Evolutionary conservation across 768 basidiomycete genomes (phyloP).

Genomic region (Kwoniella shandongensis): DNA sequence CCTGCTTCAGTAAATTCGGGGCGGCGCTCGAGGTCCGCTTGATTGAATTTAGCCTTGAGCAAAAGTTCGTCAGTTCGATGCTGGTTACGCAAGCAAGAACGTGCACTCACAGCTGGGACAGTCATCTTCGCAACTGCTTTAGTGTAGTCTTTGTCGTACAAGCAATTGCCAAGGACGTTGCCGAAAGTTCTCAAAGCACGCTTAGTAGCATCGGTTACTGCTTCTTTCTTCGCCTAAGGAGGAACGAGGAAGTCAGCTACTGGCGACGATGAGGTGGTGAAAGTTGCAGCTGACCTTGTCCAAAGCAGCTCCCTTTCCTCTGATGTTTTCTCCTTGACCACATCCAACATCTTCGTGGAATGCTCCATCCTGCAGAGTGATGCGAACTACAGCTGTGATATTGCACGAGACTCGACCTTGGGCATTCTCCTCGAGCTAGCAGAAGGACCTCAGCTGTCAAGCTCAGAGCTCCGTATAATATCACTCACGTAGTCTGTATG

Average conservation of each 20-base stretch:
- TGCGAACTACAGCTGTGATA: conserved; percentile 78
- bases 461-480: conserved; percentile 8
- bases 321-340: conserved; percentile 79
- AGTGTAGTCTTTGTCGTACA: conserved; percentile 92
- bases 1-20: conserved; percentile 43
- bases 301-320: conserved; percentile 77
- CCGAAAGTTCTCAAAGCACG: conserved; percentile 89
- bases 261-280: too few relatives aligned
- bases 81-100: neutral
- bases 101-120: conserved; percentile 67
- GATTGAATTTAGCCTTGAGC: conserved; percentile 41
- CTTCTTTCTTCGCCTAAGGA: conserved; percentile 94
- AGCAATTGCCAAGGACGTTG: conserved; percentile 89
- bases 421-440: conserved; percentile 63
- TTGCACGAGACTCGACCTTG: conserved; percentile 64
- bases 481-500: conserved; percentile 57
- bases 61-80: neutral
- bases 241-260: conserved; percentile 16
- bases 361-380: conserved; percentile 82
- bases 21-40: conserved; percentile 43
- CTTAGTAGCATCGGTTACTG: conserved; percentile 91
- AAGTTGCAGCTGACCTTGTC: conserved; percentile 80
- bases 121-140: conserved; percentile 85
- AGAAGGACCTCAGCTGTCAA: conserved; percentile 36
- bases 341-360: conserved; percentile 94